Conservation (phyloP, 352 stramenopile genomes). For the Pythium insidiosum region DNA sequence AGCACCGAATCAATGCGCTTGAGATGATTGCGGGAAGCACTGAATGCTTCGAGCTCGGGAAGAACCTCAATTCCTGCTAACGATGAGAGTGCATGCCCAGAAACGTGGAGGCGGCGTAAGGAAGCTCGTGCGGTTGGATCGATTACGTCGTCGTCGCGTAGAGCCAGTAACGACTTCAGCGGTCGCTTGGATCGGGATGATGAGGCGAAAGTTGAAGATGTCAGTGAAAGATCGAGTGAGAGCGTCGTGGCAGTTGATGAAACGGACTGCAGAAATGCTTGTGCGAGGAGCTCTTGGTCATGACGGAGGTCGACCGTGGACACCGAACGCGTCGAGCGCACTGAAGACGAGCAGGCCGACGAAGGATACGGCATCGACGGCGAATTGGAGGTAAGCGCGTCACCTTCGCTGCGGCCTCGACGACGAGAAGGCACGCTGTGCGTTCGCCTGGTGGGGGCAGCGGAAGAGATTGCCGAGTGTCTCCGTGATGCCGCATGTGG, state of each 20-base stretch:
- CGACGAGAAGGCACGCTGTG: too few relatives aligned
- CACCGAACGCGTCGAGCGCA: slow-evolving; percentile 4
- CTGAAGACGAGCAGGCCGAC: slow-evolving; percentile 1
- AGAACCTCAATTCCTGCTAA: slow-evolving; percentile 55
- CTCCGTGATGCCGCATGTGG: too few relatives aligned
- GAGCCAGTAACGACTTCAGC: slow-evolving; percentile 27
- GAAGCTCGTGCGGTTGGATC: too few relatives aligned
- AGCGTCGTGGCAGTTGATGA: too few relatives aligned
- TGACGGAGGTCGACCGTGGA: slow-evolving; percentile 10
- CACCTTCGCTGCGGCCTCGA: too few relatives aligned
- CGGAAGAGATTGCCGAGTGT: too few relatives aligned
- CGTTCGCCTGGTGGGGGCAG: too few relatives aligned
- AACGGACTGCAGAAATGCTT: too few relatives aligned
- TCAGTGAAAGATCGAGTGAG: too few relatives aligned
- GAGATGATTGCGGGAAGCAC: slow-evolving; percentile 60
- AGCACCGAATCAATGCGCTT: slow-evolving; percentile 44
- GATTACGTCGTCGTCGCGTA: too few relatives aligned
- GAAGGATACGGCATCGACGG: not conserved
- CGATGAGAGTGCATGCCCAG: slow-evolving; percentile 49
- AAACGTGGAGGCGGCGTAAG: slow-evolving; percentile 58
- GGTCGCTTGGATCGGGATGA: too few relatives aligned
- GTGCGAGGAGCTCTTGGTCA: slow-evolving; percentile 26
- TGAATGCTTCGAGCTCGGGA: slow-evolving; percentile 29
- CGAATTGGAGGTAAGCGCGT: slow-evolving; percentile 4
- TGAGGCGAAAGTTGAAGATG: too few relatives aligned